Conservation (phyloP, 768 basidiomycete genomes). For the Mycena rosella region DNA sequence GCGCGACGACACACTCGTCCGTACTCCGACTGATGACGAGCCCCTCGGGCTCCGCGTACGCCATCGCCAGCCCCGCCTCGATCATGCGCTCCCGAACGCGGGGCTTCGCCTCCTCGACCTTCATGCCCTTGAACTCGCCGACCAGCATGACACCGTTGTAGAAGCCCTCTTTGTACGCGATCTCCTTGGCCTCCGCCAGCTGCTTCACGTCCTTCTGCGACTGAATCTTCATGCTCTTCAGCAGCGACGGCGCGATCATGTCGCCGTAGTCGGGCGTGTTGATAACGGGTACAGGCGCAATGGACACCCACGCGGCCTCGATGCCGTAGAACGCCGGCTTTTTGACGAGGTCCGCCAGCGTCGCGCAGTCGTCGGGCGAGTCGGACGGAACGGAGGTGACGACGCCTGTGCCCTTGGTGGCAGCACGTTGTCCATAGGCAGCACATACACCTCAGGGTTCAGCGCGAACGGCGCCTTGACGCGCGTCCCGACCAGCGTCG, state of each 20-base stretch:
- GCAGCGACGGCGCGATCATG: constrained; percentile 84
- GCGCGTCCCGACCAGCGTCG: constrained; percentile 88
- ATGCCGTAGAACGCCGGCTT: constrained; percentile 98
- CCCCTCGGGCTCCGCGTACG: constrained; percentile 97
- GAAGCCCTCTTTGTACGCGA: constrained; percentile 99
- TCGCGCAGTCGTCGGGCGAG: constrained; percentile 96
- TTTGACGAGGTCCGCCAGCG: constrained; percentile 91
- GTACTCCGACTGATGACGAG: constrained; percentile 88
- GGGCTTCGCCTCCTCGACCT: constrained; percentile 92
- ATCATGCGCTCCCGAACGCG: constrained; percentile 91
- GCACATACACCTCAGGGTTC: constrained; percentile 89
- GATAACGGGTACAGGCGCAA: constrained; percentile 91
- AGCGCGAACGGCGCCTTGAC: constrained; percentile 90
- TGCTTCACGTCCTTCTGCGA: constrained; percentile 95
- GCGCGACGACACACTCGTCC: constrained; percentile 98
- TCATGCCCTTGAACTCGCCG: constrained; percentile 90
- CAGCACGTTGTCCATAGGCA: constrained; percentile 99
- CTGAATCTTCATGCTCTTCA: constrained; percentile 93
- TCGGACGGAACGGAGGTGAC: constrained; percentile 99
- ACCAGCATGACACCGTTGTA: constrained; percentile 93
- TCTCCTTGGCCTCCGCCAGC: constrained; percentile 95
- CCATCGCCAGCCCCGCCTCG: constrained; percentile 78
- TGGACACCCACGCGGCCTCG: constrained; percentile 85
- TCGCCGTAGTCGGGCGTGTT: constrained; percentile 94
- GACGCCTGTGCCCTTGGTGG: constrained; percentile 98